A percentile compares a stretch with the other conserved stretches of the same genome.
Evolutionary conservation across 83 land plant genomes (phyloP).

Genomic region (Thuja plicata): DNA sequence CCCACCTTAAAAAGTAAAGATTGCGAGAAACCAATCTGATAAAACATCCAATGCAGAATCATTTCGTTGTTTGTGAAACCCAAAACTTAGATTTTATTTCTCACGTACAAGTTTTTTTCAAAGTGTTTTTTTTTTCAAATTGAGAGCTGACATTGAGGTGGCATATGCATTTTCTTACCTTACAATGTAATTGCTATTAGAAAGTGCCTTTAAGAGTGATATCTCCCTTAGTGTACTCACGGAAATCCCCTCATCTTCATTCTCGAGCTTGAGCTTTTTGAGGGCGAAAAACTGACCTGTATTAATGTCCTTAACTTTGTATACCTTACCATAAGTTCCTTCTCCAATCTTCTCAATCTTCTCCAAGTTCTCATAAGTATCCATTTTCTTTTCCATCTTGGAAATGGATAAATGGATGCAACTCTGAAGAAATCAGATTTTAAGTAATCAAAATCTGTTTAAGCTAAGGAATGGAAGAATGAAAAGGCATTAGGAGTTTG

Average conservation of each 20-base stretch:
- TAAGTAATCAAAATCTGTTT: not conserved
- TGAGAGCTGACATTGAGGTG: not conserved
- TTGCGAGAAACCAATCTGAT: no score
- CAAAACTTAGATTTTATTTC: no score
- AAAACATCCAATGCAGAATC: no score
- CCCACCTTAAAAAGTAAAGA: no score
- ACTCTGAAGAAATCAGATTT: not conserved
- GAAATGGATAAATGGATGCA: not conserved
- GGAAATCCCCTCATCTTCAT: conserved; percentile 89
- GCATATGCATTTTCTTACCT: conserved; percentile 21
- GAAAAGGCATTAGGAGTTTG: not conserved
- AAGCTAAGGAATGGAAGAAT: not conserved
- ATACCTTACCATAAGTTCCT: conserved; percentile 92
- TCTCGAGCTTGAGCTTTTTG: conserved; percentile 88
- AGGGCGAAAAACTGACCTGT: conserved; percentile 81
- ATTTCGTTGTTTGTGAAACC: no score
- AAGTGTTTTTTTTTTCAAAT: no score
- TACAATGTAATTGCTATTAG: conserved; percentile 60
- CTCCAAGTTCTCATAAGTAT: conserved; percentile 71
- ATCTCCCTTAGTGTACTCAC: conserved; percentile 93
- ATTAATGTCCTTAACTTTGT: conserved; percentile 70
- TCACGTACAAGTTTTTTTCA: no score
- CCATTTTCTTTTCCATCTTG: conserved; percentile 31
- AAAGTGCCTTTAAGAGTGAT: conserved; percentile 85
- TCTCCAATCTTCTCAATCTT: conserved; percentile 91